Percentiles rank a stretch among this genome's conserved stretches.
These are phyloP conservation scores for Peronosclerospora sorghi DNA, from an alignment of 352 stramenopile genomes.

Conservation along the genomic window DNA sequence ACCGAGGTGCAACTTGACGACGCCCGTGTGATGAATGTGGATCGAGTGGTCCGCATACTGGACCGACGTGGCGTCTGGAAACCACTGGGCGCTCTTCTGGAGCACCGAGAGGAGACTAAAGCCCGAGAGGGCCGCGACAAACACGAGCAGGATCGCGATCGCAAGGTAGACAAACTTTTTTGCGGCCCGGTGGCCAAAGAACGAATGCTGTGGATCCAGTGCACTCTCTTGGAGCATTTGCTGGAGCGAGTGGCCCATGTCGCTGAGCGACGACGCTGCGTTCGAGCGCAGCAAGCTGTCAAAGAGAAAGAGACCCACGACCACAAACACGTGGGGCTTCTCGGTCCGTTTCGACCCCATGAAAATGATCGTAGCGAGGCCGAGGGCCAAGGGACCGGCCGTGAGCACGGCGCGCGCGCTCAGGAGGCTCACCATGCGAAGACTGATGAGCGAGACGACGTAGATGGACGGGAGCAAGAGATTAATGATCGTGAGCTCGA, in stretches of 20 bases:
- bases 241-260: slow-evolving; percentile 43
- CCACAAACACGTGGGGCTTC: slow-evolving; percentile 61
- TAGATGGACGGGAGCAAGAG: slow-evolving; percentile 79
- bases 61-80: slow-evolving; percentile 63
- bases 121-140: slow-evolving; percentile 53
- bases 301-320: slow-evolving; percentile 71
- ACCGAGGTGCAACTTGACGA: slow-evolving; percentile 74
- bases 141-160: slow-evolving; percentile 50
- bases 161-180: slow-evolving; percentile 61
- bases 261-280: slow-evolving; percentile 33
- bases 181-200: slow-evolving; percentile 38
- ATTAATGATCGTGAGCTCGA: slow-evolving; percentile 86
- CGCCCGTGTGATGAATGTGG: slow-evolving; percentile 76
- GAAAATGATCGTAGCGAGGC: slow-evolving; percentile 38
- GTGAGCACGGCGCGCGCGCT: slow-evolving; percentile 36
- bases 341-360: slow-evolving; percentile 66
- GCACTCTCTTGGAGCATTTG: slow-evolving; percentile 56
- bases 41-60: slow-evolving; percentile 51
- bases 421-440: slow-evolving; percentile 58
- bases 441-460: slow-evolving; percentile 69
- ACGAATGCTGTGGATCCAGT: slow-evolving; percentile 25
- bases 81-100: slow-evolving; percentile 63
- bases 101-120: slow-evolving; percentile 70
- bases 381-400: slow-evolving; percentile 42
- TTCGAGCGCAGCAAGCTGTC: slow-evolving; percentile 52